Base-by-base conservation (phyloP, 208 protist genomes). In the Trypanosoma avium region DNA sequence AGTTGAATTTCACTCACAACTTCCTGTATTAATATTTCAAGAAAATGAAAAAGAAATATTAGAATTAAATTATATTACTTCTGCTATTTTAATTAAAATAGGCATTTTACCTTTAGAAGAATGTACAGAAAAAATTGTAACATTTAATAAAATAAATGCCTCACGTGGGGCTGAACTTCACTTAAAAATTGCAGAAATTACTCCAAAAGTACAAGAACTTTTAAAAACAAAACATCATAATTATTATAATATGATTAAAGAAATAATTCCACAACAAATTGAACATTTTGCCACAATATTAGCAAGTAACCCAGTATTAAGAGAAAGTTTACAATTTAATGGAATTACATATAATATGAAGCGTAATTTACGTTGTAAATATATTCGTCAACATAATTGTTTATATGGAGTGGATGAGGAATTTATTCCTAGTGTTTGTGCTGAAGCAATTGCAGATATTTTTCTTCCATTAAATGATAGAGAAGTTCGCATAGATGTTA, bases 331-430 rank as follows among this genome's bases (percentile, higher is more conserved):
- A 49, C 57, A 49, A 40, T 69, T 77, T 67, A 45, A 59, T 47
- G 29, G 63, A n/a, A 47, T 63, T 1, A 40, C 62, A 15, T 90
- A 86, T 66, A 45, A 48, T 1, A 69, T 80, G 67, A 8, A 21
- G 9, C 77, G 79, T 5, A 46, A 45, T 2, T 26, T 91, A 1
- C 67, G 68, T 9, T 72, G 84, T 4, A 43, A 60, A 45, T 94
- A 94, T 68, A 70, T 94, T 4, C 61, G 57, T n/a, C 71, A 70
- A 42, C 84, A 90, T 65, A 81, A 90, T 73, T 77, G 79, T 15
- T 22, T 95, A 10, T 95, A 93, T 67, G 84, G 82, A 24, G 70
- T 43, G 1, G 67, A 77, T 15, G 84, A 75, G 45, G 60, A 70
- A 42, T 80, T 79, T 49, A 65, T 78, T 4, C 50, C 76, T 6